These are phyloP conservation scores for Naganishia vishniacii DNA, from an alignment of 768 basidiomycete species.

Conservation along the genomic window DNA sequence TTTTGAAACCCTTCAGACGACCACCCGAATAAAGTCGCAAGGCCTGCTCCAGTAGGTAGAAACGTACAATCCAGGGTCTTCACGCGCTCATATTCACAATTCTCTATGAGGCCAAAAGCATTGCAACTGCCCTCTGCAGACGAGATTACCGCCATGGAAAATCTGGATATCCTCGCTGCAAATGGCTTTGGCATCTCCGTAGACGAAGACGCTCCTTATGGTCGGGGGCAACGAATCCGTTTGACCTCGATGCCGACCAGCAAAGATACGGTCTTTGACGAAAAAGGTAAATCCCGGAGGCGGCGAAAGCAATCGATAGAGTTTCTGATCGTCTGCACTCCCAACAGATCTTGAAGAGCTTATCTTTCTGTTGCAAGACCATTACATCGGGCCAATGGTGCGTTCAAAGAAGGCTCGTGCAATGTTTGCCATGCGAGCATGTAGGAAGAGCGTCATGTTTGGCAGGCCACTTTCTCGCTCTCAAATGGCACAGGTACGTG, in stretches of 20 bases:
- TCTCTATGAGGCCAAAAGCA: slow-evolving; percentile 58
- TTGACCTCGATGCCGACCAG: slow-evolving; percentile 81
- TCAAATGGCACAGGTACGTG: slow-evolving; percentile 61
- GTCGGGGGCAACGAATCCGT: slow-evolving; percentile 53
- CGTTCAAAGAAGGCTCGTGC: slow-evolving; percentile 84
- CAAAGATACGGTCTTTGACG: slow-evolving; percentile 81
- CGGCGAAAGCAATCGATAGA: too few relatives aligned
- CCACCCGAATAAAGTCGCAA: slow-evolving; percentile 84
- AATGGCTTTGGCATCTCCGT: slow-evolving; percentile 85
- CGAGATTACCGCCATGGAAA: slow-evolving; percentile 79
- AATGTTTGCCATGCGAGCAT: slow-evolving; percentile 97
- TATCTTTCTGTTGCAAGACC: slow-evolving; percentile 74
- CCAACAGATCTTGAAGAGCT: slow-evolving; percentile 94
- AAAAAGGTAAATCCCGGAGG: slow-evolving; percentile 60
- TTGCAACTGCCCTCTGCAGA: slow-evolving; percentile 84
- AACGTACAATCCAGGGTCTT: not conserved
- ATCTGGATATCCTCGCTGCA: slow-evolving; percentile 68
- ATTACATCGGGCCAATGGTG: slow-evolving; percentile 72
- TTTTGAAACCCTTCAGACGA: slow-evolving; percentile 85
- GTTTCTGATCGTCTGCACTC: too few relatives aligned
- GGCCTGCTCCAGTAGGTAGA: slow-evolving; percentile 65
- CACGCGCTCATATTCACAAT: not conserved
- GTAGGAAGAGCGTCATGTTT: slow-evolving; percentile 93
- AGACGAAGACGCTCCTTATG: slow-evolving; percentile 53
- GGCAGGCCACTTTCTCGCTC: slow-evolving; percentile 70